Percentiles rank a stretch among this genome's conserved stretches.
Conservation (phyloP, 495 filamentous ascomycete species). For the Neurospora sp. region DNA sequence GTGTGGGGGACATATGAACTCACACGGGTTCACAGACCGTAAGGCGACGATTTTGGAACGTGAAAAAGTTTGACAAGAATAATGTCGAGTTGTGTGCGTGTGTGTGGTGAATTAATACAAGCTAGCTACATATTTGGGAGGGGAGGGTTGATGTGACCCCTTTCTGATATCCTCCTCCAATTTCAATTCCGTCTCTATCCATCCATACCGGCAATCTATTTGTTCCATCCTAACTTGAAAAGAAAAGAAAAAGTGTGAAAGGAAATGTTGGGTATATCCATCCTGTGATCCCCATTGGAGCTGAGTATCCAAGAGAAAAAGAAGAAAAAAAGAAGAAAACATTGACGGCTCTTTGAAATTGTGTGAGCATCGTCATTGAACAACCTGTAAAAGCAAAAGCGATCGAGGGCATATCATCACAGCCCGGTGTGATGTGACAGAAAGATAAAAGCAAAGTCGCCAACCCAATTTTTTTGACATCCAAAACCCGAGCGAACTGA, state of each 20-base stretch:
- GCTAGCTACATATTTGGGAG: background rate
- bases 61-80: background rate
- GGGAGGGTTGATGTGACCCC: background rate
- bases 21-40: background rate
- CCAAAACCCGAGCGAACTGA: background rate
- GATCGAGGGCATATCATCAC: conserved; percentile 3
- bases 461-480: background rate
- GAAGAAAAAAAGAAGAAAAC: conserved; percentile 10
- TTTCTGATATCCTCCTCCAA: background rate
- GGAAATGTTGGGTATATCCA: conserved; percentile 24
- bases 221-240: background rate
- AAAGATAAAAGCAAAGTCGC: background rate
- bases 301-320: background rate
- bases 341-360: conserved; percentile 12
- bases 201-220: background rate
- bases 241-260: conserved; percentile 7
- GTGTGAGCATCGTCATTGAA: conserved; percentile 8
- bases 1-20: background rate
- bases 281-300: conserved; percentile 18
- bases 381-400: conserved; percentile 6
- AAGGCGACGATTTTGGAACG: background rate
- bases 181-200: background rate
- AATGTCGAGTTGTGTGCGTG: background rate
- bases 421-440: background rate
- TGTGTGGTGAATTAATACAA: background rate